These are phyloP conservation scores for Rosellinia necatrix DNA, from an alignment of 2,329 filamentous ascomycete genomes.

Conservation along the genomic window DNA sequence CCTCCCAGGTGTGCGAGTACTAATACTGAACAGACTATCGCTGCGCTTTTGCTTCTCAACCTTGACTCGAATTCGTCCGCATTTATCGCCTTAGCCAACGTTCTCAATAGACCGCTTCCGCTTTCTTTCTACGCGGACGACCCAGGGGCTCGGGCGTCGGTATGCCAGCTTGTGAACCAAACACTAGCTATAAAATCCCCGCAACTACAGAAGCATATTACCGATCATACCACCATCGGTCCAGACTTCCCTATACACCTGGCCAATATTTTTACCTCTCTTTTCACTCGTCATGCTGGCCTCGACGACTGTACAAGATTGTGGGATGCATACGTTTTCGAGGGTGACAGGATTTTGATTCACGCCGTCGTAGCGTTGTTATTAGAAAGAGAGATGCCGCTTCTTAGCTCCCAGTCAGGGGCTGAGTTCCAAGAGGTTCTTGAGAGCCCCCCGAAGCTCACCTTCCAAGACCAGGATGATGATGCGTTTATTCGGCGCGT, in stretches of 20 bases:
- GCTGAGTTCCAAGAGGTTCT: conserved; percentile 49
- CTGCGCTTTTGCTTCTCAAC: conserved; percentile 50
- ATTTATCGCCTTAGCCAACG: conserved; percentile 57
- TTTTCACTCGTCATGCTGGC: conserved; percentile 67
- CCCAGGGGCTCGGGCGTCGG: conserved; percentile 67
- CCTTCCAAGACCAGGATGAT: conserved; percentile 33
- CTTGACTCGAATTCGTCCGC: conserved; percentile 20
- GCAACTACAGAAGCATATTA: conserved; percentile 67
- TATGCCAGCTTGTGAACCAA: conserved; percentile 71
- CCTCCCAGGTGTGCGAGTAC: conserved; percentile 7
- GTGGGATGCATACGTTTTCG: conserved; percentile 84
- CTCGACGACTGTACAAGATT: conserved; percentile 73
- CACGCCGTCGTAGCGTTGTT: conserved; percentile 73
- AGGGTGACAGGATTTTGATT: conserved; percentile 74
- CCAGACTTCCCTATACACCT: conserved; percentile 60
- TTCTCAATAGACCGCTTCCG: conserved; percentile 47
- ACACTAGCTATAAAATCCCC: conserved; percentile 68
- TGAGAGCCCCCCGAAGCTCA: conserved; percentile 37
- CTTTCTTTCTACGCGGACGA: conserved; percentile 77
- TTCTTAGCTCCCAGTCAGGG: conserved; percentile 52
- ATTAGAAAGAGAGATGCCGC: conserved; percentile 54
- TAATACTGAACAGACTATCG: conserved; percentile 61
- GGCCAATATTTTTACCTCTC: conserved; percentile 61
- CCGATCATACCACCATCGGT: conserved; percentile 51
- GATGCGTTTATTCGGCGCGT: conserved; percentile 39